Evolutionary conservation across 192 early-diverging fungal species (phyloP).

Genomic region (Paraglomus brasilianum): DNA sequence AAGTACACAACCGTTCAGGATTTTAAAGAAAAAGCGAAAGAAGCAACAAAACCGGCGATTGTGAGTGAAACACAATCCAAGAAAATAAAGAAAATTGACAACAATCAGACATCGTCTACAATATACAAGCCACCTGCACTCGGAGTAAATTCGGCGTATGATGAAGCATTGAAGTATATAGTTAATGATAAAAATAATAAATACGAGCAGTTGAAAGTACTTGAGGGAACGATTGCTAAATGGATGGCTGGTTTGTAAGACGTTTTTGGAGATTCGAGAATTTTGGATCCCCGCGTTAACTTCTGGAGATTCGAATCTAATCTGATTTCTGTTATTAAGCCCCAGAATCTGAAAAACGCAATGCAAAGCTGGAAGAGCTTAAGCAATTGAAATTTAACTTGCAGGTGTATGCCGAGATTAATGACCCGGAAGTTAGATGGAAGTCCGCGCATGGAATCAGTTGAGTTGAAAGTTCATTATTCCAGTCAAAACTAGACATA

Average conservation of each 20-base stretch:
- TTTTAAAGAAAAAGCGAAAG: too few relatives aligned
- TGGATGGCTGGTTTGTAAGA: conserved; percentile 43
- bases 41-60: too few relatives aligned
- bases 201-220: conserved; percentile 39
- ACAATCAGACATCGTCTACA: too few relatives aligned
- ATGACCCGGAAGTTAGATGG: conserved; percentile 68
- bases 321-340: conserved; percentile 29
- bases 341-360: conserved; percentile 35
- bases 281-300: too few relatives aligned
- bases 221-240: conserved; percentile 42
- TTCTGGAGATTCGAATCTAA: too few relatives aligned
- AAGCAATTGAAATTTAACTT: conserved; percentile 53
- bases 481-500: too few relatives aligned
- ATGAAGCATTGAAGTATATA: conserved; percentile 73
- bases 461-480: conserved; percentile 6
- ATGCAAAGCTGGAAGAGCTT: conserved; percentile 47
- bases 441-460: conserved; percentile 55
- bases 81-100: too few relatives aligned
- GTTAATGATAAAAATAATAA: conserved; percentile 55
- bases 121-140: conserved; percentile 48
- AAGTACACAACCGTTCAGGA: too few relatives aligned
- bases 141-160: conserved; percentile 68
- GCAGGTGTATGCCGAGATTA: conserved; percentile 64
- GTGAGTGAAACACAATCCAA: too few relatives aligned
- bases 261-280: not conserved